phyloP scores from a whole-genome alignment of 192 early-diverging fungal species.

The Coemansia sp. region DNA sequence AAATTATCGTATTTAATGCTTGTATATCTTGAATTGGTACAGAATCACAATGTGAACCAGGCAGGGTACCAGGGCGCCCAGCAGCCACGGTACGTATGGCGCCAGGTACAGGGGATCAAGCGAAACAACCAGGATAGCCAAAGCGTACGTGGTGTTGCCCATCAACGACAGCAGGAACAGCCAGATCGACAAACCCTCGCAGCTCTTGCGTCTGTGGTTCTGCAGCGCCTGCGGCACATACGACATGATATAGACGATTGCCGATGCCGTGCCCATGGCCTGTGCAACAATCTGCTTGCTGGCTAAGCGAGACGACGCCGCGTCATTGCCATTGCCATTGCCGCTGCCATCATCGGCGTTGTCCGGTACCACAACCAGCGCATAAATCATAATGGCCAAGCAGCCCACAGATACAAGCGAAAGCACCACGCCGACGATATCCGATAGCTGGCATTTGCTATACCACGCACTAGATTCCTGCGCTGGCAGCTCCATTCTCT shows the following conservation, averaged over 20 bases:
- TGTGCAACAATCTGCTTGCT: conserved; percentile 38
- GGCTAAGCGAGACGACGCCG: too few relatives aligned
- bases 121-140: conserved; percentile 80
- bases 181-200: conserved; percentile 77
- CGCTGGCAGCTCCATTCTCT: neutral
- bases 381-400: conserved; percentile 26
- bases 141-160: conserved; percentile 66
- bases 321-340: neutral
- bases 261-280: conserved; percentile 44
- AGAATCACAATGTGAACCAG: conserved; percentile 76
- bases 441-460: conserved; percentile 9
- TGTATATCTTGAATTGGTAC: conserved; percentile 69
- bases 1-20: conserved; percentile 5
- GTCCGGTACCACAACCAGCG: conserved; percentile 9
- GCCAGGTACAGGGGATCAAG: conserved; percentile 65
- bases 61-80: conserved; percentile 74
- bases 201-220: conserved; percentile 72
- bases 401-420: conserved; percentile 33
- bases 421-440: conserved; percentile 22
- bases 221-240: conserved; percentile 82
- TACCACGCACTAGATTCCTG: conserved; percentile 4
- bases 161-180: conserved; percentile 81
- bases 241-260: conserved; percentile 54
- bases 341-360: neutral
- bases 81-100: conserved; percentile 73